Percentiles rank a stretch among this genome's conserved stretches.
Evolutionary conservation across 192 early-diverging fungal species (phyloP).

Genomic region (Funneliformis geosporum): DNA sequence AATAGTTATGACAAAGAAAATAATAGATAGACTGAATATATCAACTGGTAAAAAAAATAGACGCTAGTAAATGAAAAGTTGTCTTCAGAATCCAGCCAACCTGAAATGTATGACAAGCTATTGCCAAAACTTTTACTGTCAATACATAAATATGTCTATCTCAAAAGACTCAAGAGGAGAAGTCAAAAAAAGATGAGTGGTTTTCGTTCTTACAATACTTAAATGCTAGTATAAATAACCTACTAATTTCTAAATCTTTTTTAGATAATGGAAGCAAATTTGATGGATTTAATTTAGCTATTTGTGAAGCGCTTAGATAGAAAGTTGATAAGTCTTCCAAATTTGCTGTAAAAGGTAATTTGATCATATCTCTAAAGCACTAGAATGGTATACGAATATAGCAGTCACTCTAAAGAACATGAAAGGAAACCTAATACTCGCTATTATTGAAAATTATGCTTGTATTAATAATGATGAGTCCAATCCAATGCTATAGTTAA

Average conservation of each 20-base stretch:
- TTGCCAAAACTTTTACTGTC: no score
- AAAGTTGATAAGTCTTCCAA: background rate
- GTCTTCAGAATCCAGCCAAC: background rate
- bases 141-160: background rate
- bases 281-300: no score
- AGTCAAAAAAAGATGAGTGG: background rate
- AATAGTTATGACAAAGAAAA: background rate
- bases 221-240: background rate
- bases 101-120: background rate
- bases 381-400: no score
- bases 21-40: no score
- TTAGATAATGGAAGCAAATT: background rate
- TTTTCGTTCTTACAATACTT: background rate
- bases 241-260: background rate
- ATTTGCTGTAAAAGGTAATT: background rate
- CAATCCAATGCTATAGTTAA: background rate
- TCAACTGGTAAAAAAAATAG: conserved; percentile 27
- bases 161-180: background rate
- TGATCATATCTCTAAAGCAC: no score
- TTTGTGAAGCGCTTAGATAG: background rate
- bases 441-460: background rate
- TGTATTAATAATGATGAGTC: background rate
- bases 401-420: no score
- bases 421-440: background rate
- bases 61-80: background rate